Conservation (phyloP, 257 asterid species). For the Linaria vulgaris region DNA sequence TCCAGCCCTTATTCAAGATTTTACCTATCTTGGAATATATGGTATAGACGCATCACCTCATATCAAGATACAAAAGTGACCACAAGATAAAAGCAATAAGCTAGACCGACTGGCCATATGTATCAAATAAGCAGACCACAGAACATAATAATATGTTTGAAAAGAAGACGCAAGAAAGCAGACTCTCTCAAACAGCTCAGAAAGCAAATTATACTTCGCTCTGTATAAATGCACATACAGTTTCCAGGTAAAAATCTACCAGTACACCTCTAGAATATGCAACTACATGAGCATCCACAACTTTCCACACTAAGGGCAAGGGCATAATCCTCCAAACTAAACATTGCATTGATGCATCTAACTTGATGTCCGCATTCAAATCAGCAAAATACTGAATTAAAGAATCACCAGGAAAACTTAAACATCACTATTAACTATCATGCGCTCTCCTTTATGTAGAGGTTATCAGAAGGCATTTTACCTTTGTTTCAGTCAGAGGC, state of each 20-base stretch:
- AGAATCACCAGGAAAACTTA: background rate
- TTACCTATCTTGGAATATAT: background rate
- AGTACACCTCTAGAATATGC: background rate
- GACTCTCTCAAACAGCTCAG: slow-evolving; percentile 13
- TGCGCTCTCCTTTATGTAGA: background rate
- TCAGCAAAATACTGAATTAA: slow-evolving; percentile 2
- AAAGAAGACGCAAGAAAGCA: background rate
- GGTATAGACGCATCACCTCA: background rate
- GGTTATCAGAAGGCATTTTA: slow-evolving; percentile 26
- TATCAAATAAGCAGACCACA: background rate
- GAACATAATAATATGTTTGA: background rate
- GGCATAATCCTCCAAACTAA: background rate
- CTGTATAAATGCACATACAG: background rate
- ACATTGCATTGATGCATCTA: background rate
- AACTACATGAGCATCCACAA: background rate
- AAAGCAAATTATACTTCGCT: background rate
- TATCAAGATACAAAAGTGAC: slow-evolving; percentile 13
- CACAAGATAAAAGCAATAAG: slow-evolving; percentile 4
- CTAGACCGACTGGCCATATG: background rate
- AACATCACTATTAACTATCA: slow-evolving; percentile 2
- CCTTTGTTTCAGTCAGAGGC: slow-evolving; percentile 40
- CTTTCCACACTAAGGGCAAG: background rate
- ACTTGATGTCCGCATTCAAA: slow-evolving; percentile 3
- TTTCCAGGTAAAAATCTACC: slow-evolving; percentile 11
- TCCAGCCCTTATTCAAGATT: background rate